Conservation (phyloP, 164 flowering plant genomes). For the Vitis vinifera region ASM3070453v1 NC_081806.1:18052001-18052500, state of each 20-base stretch:
- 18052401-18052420: slow-evolving; percentile 81
- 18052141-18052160: slow-evolving; percentile 94
- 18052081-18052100: slow-evolving; percentile 36
- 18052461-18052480: too few relatives aligned
- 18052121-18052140: slow-evolving; percentile 90
- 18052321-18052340: slow-evolving; percentile 99
- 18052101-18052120: slow-evolving; percentile 87
- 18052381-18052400: slow-evolving; percentile 86
- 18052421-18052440: slow-evolving; percentile 35
- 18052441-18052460: neutral
- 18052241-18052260: slow-evolving; percentile 93
- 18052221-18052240: slow-evolving; percentile 92
- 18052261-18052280: slow-evolving; percentile 93
- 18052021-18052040: neutral
- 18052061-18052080: slow-evolving; percentile 1
- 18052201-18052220: slow-evolving; percentile 76
- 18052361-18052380: slow-evolving; percentile 87
- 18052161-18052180: slow-evolving; percentile 89
- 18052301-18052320: slow-evolving; percentile 95
- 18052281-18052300: slow-evolving; percentile 90
- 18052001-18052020: slow-evolving; percentile 75
- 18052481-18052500: too few relatives aligned
- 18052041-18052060: neutral
- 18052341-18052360: slow-evolving; percentile 98
- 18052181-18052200: slow-evolving; percentile 94